Base-by-base conservation (phyloP, 208 protist species). In the Leishmania mexicana region DNA sequence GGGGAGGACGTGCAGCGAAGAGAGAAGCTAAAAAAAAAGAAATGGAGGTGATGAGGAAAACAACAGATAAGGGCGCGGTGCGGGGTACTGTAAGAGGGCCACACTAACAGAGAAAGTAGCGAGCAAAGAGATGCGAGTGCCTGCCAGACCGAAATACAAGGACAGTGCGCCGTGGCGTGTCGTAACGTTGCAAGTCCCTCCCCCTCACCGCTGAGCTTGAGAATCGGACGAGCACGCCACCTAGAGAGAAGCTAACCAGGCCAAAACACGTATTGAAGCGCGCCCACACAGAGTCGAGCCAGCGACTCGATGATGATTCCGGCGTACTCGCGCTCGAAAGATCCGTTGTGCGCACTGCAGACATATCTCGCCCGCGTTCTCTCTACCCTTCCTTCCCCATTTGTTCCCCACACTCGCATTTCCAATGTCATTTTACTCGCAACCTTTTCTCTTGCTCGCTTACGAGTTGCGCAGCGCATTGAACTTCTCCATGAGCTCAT, bases 401-500 rank as follows among this genome's bases (percentile, higher is more conserved):
- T 74, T 17, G 51, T 57, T 6, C 2, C 42, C 40, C 21, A 10
- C 15, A 47, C 51, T 13, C 5, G 42, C 31, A 35, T 68, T 74
- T 45, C 35, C 73, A 17, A 15, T 57, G 53, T n/a, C 77, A 57
- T 40, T 24, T 57, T 21, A 65, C 45, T 7, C 10, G 45, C 57
- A 19, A 35, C 45, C 19, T 31, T 28, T 53, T 21, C 45, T 45
- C 17, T 15, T 21, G 8, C 47, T 51, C 57, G 51, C 19, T 73
- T 84, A 87, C 68, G 84, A 77, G 60, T 78, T 81, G 58, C 88
- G 85, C 47, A 97, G 86, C 7, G 91, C 91, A 64, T 92, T 92
- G 76, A 93, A 89, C 81, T 87, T 90, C 58, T 84, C 87, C 83
- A 90, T 85, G 53, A 95, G 86, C 64, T 90, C 86, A 15, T 85